phyloP scores from a whole-genome alignment of 495 filamentous ascomycete species.

The Daldinia caldariorum region DNA sequence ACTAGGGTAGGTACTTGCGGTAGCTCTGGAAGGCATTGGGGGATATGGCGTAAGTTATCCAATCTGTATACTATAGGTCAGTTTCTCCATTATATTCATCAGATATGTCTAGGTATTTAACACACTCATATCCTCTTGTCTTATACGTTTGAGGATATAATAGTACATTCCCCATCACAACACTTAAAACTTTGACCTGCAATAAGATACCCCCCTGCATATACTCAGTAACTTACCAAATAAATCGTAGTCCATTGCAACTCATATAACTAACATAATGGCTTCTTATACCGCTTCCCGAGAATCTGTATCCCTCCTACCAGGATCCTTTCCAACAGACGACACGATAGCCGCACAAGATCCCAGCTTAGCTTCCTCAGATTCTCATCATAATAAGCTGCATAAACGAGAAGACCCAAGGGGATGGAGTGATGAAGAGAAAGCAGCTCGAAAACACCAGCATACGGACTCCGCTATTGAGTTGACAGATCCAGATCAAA shows the following conservation, averaged over 20 bases:
- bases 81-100: background rate
- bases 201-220: background rate
- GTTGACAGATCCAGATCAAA: constrained; percentile 20
- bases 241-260: background rate
- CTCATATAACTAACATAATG: constrained; percentile 17
- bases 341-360: constrained; percentile 15
- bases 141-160: background rate
- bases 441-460: constrained; percentile 34
- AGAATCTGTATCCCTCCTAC: constrained; percentile 14
- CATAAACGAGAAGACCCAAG: constrained; percentile 48
- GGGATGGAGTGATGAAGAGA: constrained; percentile 33
- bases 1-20: too few species aligned
- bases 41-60: background rate
- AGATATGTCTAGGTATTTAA: constrained; percentile 36
- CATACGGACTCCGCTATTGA: constrained; percentile 50
- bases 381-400: constrained; percentile 43
- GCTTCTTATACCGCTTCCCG: constrained; percentile 16
- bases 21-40: constrained; percentile 1
- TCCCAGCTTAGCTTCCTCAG: constrained; percentile 7
- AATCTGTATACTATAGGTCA: constrained; percentile 12
- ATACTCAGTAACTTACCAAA: background rate
- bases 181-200: background rate
- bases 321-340: constrained; percentile 34
- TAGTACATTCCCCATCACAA: background rate
- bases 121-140: background rate